Base-by-base conservation (phyloP, 805 yeast species). In the Hanseniaspora jakobsenii region DNA sequence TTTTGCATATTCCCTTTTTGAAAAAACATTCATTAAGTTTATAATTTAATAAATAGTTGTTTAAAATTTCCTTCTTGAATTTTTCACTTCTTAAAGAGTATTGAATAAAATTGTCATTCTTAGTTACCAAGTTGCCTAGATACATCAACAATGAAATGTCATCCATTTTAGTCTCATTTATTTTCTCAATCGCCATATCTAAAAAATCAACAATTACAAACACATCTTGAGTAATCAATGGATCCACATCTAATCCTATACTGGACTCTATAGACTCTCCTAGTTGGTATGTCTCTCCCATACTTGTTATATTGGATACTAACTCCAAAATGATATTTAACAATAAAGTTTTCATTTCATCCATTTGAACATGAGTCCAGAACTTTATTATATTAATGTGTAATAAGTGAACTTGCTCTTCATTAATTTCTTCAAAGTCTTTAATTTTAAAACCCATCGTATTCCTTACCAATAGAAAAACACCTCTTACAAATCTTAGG, bases 81-180 rank as follows among this genome's bases (percentile, higher is more conserved):
- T 14, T 8, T 6, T 27, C 19, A 16, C 31, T 36, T 29, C 38
- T 38, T 12, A 45, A 38, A 1, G 44, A 36, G 19, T 45, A 45
- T 26, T 45, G 43, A 10, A 45, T 21, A 29, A 45, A 45, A 23
- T 23, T 36, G 21, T 45, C 44, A 9, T 45, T 45, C 24, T 45
- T 45, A 21, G 14, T 22, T 6, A 29, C 12, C 21, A 45, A 23
- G 19, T 45, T 45, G 22, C 24, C 38, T 9, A 45, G 29, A 14
- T 29, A 45, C 6, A 45, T 6, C 9, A 34, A 10, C 29, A 39
- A 26, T 14, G 43, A 22, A n/a, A 34, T 16, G 19, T 35, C 30
- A 21, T 36, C 34, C 3, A 2, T 10, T 3, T 21, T 27, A 3
- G 18, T n/a, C 4, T 12, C 14, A 3, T 14, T 27, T 10, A 16